phyloP scores from a whole-genome alignment of 257 asterid genomes.

The Catharanthus roseus region DNA sequence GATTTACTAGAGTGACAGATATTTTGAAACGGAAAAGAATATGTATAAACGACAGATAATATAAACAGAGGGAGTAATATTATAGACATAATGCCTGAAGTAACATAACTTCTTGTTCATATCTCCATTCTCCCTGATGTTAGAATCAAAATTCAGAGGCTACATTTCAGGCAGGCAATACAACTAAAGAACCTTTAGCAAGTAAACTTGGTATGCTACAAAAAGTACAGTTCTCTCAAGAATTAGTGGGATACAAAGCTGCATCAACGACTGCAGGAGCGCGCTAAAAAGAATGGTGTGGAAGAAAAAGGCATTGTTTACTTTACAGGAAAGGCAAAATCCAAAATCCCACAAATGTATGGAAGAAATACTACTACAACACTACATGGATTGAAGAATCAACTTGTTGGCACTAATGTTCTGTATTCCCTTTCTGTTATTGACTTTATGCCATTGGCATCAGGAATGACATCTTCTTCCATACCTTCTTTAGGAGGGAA shows the following conservation, averaged over 20 bases:
- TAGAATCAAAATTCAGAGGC: not conserved
- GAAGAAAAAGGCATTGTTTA: not conserved
- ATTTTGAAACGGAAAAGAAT: too few species aligned
- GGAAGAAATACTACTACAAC: not conserved
- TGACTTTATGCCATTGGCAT: conserved; percentile 65
- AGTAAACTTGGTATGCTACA: not conserved
- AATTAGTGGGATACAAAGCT: conserved; percentile 5
- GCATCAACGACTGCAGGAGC: not conserved
- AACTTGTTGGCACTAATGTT: conserved; percentile 47
- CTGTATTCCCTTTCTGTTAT: conserved; percentile 75
- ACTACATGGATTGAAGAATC: not conserved
- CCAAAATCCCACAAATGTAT: not conserved
- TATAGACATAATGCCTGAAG: not conserved
- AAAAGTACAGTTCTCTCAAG: too few species aligned
- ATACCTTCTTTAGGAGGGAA: conserved; percentile 87
- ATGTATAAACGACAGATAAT: too few species aligned
- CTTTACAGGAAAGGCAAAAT: conserved; percentile 13
- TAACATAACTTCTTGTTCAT: not conserved
- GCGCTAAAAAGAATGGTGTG: conserved; percentile 1
- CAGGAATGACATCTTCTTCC: conserved; percentile 59
- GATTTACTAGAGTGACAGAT: too few species aligned
- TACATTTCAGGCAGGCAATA: not conserved
- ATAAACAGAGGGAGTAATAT: not conserved
- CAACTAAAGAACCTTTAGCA: conserved; percentile 4
- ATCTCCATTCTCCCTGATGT: not conserved